Base-by-base conservation (phyloP, 208 protist genomes). In the Zelonia costaricensis region DNA sequence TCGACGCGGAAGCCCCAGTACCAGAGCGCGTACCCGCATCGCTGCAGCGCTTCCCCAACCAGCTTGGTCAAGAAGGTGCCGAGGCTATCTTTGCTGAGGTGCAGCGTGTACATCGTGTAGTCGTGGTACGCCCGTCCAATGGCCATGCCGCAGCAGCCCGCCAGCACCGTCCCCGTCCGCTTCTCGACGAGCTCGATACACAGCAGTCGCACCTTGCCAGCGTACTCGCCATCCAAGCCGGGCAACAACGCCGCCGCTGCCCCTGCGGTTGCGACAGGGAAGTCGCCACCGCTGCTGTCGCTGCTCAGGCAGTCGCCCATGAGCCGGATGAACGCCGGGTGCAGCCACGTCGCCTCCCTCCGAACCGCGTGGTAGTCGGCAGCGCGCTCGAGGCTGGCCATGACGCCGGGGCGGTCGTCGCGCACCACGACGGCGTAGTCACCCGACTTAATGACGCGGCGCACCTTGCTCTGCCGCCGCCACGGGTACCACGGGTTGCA, bases 41-140 rank as follows among this genome's bases (percentile, higher is more conserved):
- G 27, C 53, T 94, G 74, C 52, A 94, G 69, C 28, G 87, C 82
- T 49, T 86, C 81, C 1, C 76, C 84, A 1, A 94, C 9, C n/a
- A 89, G 45, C 64, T 90, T 91, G 12, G 84, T 87, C 28, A 85
- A 38, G 18, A 80, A 64, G 1, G 73, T 82, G 28, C 84, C 87
- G n/a, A 81, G 78, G 16, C 77, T 48, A 12, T 74, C 68, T 7
- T 45, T 23, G 25, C 30, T 35, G 18, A 54, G 74, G 7, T 46
- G 30, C 31, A 70, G 15, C 7, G 87, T 91, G 71, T 78, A 94
- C 84, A 94, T 94, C 28, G 84, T 90, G 64, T 79, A 87, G 73
- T 91, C 87, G 56, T 91, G 81, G 56, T 82, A 91, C 28, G 84
- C 75, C 15, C 74, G 28, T 16, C 87, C 87, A 25, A 88, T 33